phyloP scores from a whole-genome alignment of 805 yeast species.

The Wickerhamiella parazyma region DNA sequence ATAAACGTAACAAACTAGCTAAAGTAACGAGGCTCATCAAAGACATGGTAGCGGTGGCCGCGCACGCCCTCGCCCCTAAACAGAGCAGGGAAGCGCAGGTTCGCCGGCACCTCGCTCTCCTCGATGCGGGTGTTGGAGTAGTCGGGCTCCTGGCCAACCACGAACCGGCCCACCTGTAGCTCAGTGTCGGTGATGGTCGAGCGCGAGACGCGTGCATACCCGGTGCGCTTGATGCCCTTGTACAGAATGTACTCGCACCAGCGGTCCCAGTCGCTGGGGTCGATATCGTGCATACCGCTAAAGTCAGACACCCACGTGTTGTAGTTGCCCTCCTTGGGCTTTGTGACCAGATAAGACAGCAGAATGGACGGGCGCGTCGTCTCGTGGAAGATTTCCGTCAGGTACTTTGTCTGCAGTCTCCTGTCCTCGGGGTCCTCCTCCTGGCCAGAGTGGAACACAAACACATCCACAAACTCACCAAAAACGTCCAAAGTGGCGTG shows the following conservation, averaged over 20 bases:
- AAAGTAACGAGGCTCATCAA: constrained; percentile 81
- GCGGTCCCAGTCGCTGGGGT: constrained; percentile 73
- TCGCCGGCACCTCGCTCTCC: constrained; percentile 44
- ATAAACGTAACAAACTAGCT: not conserved
- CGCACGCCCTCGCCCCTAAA: constrained; percentile 87
- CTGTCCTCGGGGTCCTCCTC: constrained; percentile 96
- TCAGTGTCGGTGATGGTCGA: constrained; percentile 95
- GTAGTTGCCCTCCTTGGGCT: constrained; percentile 80
- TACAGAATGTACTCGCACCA: constrained; percentile 97
- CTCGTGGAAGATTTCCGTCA: constrained; percentile 68
- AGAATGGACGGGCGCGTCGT: constrained; percentile 73
- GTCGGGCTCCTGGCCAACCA: constrained; percentile 33
- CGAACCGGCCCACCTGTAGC: constrained; percentile 87
- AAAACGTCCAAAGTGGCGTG: constrained; percentile 89
- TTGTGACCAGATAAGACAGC: constrained; percentile 80
- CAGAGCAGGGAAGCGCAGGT: constrained; percentile 58
- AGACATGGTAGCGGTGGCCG: constrained; percentile 88
- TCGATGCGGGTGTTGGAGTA: constrained; percentile 45
- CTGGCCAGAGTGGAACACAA: constrained; percentile 96
- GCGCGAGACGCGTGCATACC: constrained; percentile 87
- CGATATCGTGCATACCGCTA: constrained; percentile 87
- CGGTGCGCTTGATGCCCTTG: constrained; percentile 73
- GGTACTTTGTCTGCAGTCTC: constrained; percentile 63
- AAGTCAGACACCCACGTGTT: constrained; percentile 74
- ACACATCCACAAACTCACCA: constrained; percentile 76